Evolutionary conservation across 2,329 filamentous ascomycete species (phyloP), one percentile per base, ranked within the genome.

Genomic region (Fusarium denticulatum): DNA sequence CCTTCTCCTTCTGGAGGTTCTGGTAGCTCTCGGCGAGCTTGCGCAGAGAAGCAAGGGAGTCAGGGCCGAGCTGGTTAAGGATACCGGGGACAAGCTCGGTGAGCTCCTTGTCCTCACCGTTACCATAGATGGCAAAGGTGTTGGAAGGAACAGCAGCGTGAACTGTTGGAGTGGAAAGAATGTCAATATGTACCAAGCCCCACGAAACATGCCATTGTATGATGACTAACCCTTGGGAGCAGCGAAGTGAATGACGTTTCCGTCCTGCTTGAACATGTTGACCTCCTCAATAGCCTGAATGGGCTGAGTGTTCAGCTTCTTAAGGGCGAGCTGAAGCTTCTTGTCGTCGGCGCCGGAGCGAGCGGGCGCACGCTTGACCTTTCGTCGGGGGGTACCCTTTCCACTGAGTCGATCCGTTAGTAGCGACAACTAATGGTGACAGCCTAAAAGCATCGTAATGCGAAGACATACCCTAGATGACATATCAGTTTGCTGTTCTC

Each of bases 201-300:
- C 66, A 45, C 64, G 70, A 50, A 71, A 63, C 69, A 62, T 57
- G 63, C 28, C 36, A 60, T 40, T 52, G 61, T 56, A 50, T 36
- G 64, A 69, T 72, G 59, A 88, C 90, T 82, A 87, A 98, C 96
- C 96, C 90, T 98, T 98, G 80, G 96, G 96, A 82, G 94, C 94
- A 81, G 94, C 93, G 85, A 99, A 99, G 91, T 99, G 96, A 83
- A 99, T 98, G 85, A 99, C 96, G 86, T 99, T 99, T 86, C 96
- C 96, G 84, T 99, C 96, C 84, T 94, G 93, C 93, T 99, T 99
- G 93, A 99, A 99, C 96, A 99, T 99, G 93, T 99, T 99, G 85
- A 99, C 96, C 90, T 99, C 96, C 92, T 99, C 96, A 81, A 99
- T 99, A 78, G 94, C 94, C 89, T 97, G 95, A 87, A 99, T 98